Conservation (phyloP, 2,329 filamentous ascomycete species). For the Ophiostoma pallidulum region DNA sequence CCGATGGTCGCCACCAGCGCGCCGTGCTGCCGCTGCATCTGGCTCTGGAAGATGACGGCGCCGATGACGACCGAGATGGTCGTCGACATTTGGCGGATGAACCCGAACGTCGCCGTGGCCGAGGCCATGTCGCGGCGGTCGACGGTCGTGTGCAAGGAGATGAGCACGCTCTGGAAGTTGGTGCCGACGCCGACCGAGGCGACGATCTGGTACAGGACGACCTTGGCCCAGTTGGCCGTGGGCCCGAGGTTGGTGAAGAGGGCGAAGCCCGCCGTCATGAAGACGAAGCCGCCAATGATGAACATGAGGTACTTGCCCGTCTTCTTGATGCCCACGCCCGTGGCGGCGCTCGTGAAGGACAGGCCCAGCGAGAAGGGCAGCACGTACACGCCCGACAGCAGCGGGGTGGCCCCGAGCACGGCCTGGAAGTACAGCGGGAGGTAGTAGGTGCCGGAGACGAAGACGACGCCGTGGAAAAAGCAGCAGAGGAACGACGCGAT, state of each 20-base stretch:
- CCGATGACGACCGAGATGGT: constrained; percentile 51
- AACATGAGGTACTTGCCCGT: constrained; percentile 50
- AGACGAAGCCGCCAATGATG: constrained; percentile 42
- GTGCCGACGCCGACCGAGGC: constrained; percentile 52
- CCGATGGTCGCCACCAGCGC: constrained; percentile 22
- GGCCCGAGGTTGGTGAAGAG: constrained; percentile 47
- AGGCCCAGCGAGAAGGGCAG: constrained; percentile 58
- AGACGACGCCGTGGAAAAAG: constrained; percentile 66
- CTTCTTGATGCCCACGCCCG: constrained; percentile 36
- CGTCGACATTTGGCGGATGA: constrained; percentile 48
- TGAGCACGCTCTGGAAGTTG: constrained; percentile 53
- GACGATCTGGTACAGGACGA: constrained; percentile 48
- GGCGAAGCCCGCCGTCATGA: constrained; percentile 52
- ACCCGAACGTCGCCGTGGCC: constrained; percentile 52
- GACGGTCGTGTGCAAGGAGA: constrained; percentile 55
- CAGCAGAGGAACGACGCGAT: constrained; percentile 54
- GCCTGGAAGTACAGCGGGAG: constrained; percentile 80
- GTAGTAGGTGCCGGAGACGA: constrained; percentile 72
- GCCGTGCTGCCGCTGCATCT: constrained; percentile 29
- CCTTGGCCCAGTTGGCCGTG: constrained; percentile 35
- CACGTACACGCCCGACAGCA: constrained; percentile 65
- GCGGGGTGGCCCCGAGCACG: constrained; percentile 56
- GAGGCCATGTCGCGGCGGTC: constrained; percentile 50
- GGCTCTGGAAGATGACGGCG: constrained; percentile 32
- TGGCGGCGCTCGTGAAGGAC: constrained; percentile 32